Base-by-base conservation (phyloP, 2,329 filamentous ascomycete genomes). In the Fusarium sp. region DNA sequence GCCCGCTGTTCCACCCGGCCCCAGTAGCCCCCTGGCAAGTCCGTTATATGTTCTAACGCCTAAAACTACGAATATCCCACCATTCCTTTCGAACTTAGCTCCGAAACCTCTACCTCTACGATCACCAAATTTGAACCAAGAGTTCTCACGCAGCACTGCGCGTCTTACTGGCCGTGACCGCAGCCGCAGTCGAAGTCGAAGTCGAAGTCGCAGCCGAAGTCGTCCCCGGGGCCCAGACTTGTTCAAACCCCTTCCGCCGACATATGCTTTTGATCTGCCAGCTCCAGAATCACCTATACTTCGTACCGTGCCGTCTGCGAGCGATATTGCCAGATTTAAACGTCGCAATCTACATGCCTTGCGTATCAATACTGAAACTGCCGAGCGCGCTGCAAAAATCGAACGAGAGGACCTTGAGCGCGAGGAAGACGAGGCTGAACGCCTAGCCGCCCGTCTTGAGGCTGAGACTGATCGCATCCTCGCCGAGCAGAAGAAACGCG, bases 401-500 rank as follows among this genome's bases (percentile, higher is more conserved):
- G 75, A 78, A 51, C 69, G 75, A 48, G 62, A 74, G 45, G 60
- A 74, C 47, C 67, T 45, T 28, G 58, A 66, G 38, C 60, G 47
- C 44, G 56, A 75, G 35, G 72, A 78, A 51, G 64, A 76, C 38
- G 60, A 68, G 33, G 77, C 75, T 45, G 78, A 81, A 44, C 79
- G 75, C 54, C 81, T 80, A 77, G 82, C 80, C 22, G 84, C 84
- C 63, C 85, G 83, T 63, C 81, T 84, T 60, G 84, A 87, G 67
- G 83, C 82, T 42, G 86, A 88, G 73, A 85, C 83, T 39, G 83
- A 87, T 73, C 84, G 85, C 67, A 84, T 86, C 49, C 79, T 87
- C 49, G 84, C 84, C 31, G 85, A 88, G 72, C 85, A 87, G 77
- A 86, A 85, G 79, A 85, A 83, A 75, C 84, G 84, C 60, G 85